Percentiles rank a stretch among this genome's conserved stretches.
Evolutionary conservation across 176 grass and related monocot genomes (phyloP).

Genomic region (Urochloa ruziziensis): DNA sequence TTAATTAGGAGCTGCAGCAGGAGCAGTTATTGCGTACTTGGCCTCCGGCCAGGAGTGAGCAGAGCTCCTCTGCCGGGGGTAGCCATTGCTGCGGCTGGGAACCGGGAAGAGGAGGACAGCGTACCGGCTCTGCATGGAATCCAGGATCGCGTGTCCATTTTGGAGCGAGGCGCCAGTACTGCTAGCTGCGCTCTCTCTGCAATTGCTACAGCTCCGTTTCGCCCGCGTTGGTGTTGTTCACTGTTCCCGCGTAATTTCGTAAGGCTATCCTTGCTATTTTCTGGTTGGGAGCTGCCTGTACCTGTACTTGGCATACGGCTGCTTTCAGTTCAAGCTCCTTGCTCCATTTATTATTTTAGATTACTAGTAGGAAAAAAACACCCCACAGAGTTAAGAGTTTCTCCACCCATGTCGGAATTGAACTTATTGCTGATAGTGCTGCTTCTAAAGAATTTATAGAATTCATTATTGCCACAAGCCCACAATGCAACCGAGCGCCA

Average conservation of each 20-base stretch:
- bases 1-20: background rate
- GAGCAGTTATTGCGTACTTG: background rate
- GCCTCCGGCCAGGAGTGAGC: background rate
- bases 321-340: background rate
- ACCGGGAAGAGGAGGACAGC: background rate
- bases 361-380: background rate
- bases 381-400: too few species aligned
- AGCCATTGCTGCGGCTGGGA: background rate
- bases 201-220: background rate
- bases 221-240: background rate
- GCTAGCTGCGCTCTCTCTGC: background rate
- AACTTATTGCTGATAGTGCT: background rate
- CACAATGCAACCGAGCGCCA: too few species aligned
- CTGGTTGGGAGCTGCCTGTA: background rate
- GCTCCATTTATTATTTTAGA: background rate
- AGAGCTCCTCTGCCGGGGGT: background rate
- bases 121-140: background rate
- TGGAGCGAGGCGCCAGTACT: background rate
- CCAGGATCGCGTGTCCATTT: slow-evolving; percentile 11
- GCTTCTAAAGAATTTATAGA: too few species aligned
- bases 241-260: background rate
- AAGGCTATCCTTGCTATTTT: background rate
- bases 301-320: background rate
- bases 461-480: too few species aligned
- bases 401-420: background rate